A percentile compares a stretch with the other conserved stretches of the same genome.
Evolutionary conservation across 345 rosid species (phyloP).

Genomic region (Schrenkiella parvula): DNA sequence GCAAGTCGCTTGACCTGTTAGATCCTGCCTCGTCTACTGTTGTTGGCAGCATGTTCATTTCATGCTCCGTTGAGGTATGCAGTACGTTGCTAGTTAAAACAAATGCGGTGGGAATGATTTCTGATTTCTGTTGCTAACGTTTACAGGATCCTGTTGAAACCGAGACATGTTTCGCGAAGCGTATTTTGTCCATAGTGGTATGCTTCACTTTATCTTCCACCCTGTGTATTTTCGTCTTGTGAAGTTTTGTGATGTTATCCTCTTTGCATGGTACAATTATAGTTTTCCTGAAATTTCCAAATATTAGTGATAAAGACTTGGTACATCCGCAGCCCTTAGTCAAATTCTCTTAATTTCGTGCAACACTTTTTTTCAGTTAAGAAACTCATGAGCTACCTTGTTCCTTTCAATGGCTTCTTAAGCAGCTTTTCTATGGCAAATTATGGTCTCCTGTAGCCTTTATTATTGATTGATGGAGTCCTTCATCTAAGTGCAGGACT

Average conservation of each 20-base stretch:
- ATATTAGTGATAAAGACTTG: background rate
- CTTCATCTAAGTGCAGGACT: slow-evolving; percentile 52
- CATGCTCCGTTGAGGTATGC: slow-evolving; percentile 83
- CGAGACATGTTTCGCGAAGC: slow-evolving; percentile 74
- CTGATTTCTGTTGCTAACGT: slow-evolving; percentile 22
- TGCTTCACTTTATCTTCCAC: background rate
- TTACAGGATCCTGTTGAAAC: slow-evolving; percentile 89
- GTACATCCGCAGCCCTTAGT: background rate
- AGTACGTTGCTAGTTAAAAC: background rate
- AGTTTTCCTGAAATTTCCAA: background rate
- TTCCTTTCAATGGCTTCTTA: slow-evolving; percentile 2
- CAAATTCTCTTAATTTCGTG: background rate
- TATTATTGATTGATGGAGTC: slow-evolving; percentile 23
- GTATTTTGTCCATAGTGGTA: slow-evolving; percentile 89
- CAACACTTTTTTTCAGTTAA: background rate
- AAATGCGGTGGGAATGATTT: slow-evolving; percentile 1
- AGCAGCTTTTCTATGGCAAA: background rate
- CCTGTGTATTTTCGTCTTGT: background rate
- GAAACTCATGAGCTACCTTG: background rate
- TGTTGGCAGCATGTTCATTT: slow-evolving; percentile 69
- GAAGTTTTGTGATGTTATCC: background rate
- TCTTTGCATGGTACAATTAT: background rate
- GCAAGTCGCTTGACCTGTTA: slow-evolving; percentile 56
- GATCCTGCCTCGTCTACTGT: slow-evolving; percentile 60
- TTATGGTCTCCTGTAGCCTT: background rate